Conservation (phyloP, 345 rosid species). For the Barbarea vulgaris region DNA sequence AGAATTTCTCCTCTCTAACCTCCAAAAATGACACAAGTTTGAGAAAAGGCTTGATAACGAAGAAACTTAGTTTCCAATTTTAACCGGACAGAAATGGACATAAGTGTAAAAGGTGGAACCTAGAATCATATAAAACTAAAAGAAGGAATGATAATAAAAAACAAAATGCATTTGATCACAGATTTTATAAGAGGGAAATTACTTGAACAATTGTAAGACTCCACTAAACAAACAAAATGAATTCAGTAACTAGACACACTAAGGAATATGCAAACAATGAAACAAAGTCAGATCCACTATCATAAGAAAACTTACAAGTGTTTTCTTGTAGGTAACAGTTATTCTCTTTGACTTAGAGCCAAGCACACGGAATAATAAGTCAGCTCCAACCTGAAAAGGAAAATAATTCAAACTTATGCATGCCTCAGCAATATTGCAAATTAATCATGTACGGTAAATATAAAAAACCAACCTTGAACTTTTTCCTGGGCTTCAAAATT, state of each 20-base stretch:
- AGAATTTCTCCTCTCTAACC: constrained; percentile 2
- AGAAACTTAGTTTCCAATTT: not conserved
- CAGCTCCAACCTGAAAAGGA: constrained; percentile 77
- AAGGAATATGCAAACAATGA: constrained; percentile 20
- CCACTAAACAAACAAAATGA: constrained; percentile 22
- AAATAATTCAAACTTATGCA: constrained; percentile 20
- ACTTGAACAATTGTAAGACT: constrained; percentile 8
- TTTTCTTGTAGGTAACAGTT: constrained; percentile 92
- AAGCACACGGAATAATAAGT: constrained; percentile 83
- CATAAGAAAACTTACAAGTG: constrained; percentile 66
- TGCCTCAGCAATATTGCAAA: constrained; percentile 25
- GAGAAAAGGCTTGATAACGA: constrained; percentile 12
- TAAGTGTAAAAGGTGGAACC: not conserved
- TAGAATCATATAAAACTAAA: constrained; percentile 1
- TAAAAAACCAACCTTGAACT: constrained; percentile 67
- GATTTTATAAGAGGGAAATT: not conserved
- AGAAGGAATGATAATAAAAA: not conserved
- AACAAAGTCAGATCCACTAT: constrained; percentile 26
- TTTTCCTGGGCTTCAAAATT: constrained; percentile 80
- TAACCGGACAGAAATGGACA: constrained; percentile 4
- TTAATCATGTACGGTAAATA: constrained; percentile 2
- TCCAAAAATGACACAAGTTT: not conserved
- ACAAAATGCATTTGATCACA: constrained; percentile 7
- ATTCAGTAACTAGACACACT: constrained; percentile 19
- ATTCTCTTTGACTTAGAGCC: constrained; percentile 97